A percentile compares a stretch with the other conserved stretches of the same genome.
Evolutionary conservation across 2,329 filamentous ascomycete species (phyloP).

Genomic region (Bipolaris gigantea): DNA sequence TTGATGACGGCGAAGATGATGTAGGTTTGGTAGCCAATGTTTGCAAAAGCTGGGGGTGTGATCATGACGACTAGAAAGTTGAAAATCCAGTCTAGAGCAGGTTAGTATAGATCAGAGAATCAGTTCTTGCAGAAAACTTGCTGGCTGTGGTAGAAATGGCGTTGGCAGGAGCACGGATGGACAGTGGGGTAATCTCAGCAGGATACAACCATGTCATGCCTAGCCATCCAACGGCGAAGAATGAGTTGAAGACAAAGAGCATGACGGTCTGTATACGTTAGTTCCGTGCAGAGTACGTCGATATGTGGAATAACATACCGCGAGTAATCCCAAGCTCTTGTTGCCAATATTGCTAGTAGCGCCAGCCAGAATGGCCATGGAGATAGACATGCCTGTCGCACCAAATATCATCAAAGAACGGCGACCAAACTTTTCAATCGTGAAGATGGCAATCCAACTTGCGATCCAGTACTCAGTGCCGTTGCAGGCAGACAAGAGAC

Average conservation of each 20-base stretch:
- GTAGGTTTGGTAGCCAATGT: conserved; percentile 59
- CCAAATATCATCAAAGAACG: conserved; percentile 46
- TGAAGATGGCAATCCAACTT: conserved; percentile 48
- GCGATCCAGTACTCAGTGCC: conserved; percentile 48
- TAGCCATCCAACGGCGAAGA: conserved; percentile 83
- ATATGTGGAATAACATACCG: conserved; percentile 52
- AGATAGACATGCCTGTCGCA: conserved; percentile 40
- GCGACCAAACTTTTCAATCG: conserved; percentile 46
- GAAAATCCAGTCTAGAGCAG: conserved; percentile 23
- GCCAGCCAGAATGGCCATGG: conserved; percentile 42
- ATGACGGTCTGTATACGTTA: conserved; percentile 64
- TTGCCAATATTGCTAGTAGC: conserved; percentile 34
- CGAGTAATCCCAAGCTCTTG: conserved; percentile 40
- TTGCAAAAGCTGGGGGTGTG: conserved; percentile 62
- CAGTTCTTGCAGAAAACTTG: not conserved
- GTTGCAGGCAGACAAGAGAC: conserved; percentile 46
- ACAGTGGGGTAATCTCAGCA: conserved; percentile 86
- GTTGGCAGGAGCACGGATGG: conserved; percentile 85
- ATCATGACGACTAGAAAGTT: conserved; percentile 69
- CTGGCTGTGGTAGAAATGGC: conserved; percentile 78
- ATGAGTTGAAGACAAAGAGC: conserved; percentile 91
- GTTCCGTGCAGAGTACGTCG: not conserved
- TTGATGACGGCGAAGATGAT: conserved; percentile 61
- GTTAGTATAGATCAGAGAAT: conserved; percentile 62
- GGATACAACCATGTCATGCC: conserved; percentile 63